These are phyloP conservation scores for Lichina pygmaea DNA, from an alignment of 495 filamentous ascomycete species.

Conservation along the genomic window DNA sequence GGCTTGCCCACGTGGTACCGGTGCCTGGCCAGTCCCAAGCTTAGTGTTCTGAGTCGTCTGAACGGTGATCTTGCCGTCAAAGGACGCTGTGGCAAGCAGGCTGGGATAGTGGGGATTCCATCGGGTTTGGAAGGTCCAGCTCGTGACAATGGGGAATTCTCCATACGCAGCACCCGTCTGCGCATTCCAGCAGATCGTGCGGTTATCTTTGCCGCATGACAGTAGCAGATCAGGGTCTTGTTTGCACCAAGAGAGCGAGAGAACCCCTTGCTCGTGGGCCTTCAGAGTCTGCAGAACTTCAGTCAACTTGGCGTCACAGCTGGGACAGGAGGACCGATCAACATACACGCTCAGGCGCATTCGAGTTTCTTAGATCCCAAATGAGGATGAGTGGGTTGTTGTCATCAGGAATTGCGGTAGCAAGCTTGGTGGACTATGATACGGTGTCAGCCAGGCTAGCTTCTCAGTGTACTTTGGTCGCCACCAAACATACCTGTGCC, in stretches of 20 bases:
- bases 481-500: slow-evolving; percentile 24
- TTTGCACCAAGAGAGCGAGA: slow-evolving; percentile 87
- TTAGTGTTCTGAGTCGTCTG: slow-evolving; percentile 80
- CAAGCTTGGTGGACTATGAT: slow-evolving; percentile 50
- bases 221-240: slow-evolving; percentile 79
- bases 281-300: slow-evolving; percentile 28
- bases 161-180: slow-evolving; percentile 65
- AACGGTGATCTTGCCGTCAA: slow-evolving; percentile 81
- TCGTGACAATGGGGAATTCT: slow-evolving; percentile 89
- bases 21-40: slow-evolving; percentile 19
- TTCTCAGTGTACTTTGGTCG: background rate
- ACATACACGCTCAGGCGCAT: slow-evolving; percentile 58
- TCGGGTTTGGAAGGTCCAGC: slow-evolving; percentile 91
- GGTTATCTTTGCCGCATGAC: slow-evolving; percentile 90
- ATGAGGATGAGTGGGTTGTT: slow-evolving; percentile 67
- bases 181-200: slow-evolving; percentile 88
- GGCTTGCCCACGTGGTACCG: slow-evolving; percentile 32
- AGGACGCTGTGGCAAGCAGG: slow-evolving; percentile 79
- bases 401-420: slow-evolving; percentile 82
- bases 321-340: slow-evolving; percentile 1
- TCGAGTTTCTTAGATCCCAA: slow-evolving; percentile 91
- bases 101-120: slow-evolving; percentile 87
- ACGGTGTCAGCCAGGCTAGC: slow-evolving; percentile 1
- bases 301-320: background rate
- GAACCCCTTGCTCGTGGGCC: slow-evolving; percentile 74